Base-by-base conservation (phyloP, 2,329 filamentous ascomycete species). In the Berkeleyomyces basicola region DNA sequence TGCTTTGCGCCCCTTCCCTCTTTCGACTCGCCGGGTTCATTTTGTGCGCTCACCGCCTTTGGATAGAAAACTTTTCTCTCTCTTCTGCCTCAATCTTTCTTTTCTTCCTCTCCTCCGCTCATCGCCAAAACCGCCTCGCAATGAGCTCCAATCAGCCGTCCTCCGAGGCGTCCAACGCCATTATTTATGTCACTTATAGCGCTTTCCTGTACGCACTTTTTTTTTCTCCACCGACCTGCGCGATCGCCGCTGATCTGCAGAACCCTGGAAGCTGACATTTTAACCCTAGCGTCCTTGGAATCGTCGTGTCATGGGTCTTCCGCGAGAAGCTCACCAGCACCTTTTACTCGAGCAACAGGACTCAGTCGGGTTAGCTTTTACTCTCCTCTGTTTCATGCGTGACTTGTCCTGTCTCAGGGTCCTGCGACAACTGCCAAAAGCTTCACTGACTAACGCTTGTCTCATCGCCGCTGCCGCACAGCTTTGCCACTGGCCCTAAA, bases 401-500 rank as follows among this genome's bases (percentile, higher is more conserved):
- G 65, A 53, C 42, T 58, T 47, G 40, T 59, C 61, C 64, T 63
- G 63, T 69, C 33, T 43, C 46, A 33, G 46, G 23, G 23, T 23
- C 37, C 44, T 47, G 16, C 23, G 33, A 42, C 46, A 7, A 57
- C 0, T 1, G 0, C 7, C 31, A 53, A 39, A 57, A n/a, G 31
- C 23, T 33, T 23, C 43, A 55, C n/a, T 37, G 33, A 53, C 55
- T 64, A 43, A 59, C 59, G 44, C 16, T 1, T 62, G 7, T 23
- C n/a, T 42, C 40, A n/a, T 43, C 3, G 6, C 59, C 59, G 43
- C 70, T 65, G 59, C 9, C 61, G 66, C 68, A 65, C 69, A 93
- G 88, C 86, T 67, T 76, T 90, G 67, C 88, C 88, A 68, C 77
- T 93, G 74, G 87, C 88, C 73, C 79, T 93, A 71, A 93, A 93